Evolutionary conservation across 1,284 basidiomycete species (phyloP).

Genomic region (Cutaneotrichosporon sp.): DNA sequence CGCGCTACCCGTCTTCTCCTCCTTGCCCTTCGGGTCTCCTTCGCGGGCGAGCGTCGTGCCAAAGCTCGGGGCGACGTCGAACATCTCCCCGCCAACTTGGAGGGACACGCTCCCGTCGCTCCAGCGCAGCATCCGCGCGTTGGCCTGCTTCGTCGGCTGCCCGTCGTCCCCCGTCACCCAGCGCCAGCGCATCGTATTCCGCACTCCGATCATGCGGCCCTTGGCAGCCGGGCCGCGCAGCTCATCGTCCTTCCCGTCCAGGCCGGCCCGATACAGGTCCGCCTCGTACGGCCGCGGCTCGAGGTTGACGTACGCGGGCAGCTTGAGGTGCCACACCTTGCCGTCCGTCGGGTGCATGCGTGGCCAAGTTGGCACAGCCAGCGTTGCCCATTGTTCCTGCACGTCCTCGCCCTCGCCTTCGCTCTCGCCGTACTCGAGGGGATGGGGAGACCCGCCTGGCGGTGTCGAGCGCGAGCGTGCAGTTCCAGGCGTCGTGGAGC

Average conservation of each 20-base stretch:
- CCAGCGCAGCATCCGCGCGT: slow-evolving; percentile 47
- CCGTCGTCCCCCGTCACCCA: slow-evolving; percentile 41
- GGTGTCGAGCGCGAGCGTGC: slow-evolving; percentile 10
- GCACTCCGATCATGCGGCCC: slow-evolving; percentile 43
- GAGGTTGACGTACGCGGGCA: slow-evolving; percentile 43
- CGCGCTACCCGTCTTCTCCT: background rate
- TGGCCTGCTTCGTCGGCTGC: slow-evolving; percentile 32
- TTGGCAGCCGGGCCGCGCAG: slow-evolving; percentile 30
- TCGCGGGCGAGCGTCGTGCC: slow-evolving; percentile 30
- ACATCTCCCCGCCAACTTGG: slow-evolving; percentile 45
- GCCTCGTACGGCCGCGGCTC: slow-evolving; percentile 43
- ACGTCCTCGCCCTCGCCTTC: slow-evolving; percentile 22
- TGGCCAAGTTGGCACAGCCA: slow-evolving; percentile 39
- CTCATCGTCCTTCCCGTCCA: slow-evolving; percentile 27
- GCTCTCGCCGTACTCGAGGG: slow-evolving; percentile 41
- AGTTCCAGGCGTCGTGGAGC: slow-evolving; percentile 10
- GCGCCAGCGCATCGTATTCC: slow-evolving; percentile 47
- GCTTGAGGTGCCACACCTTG: slow-evolving; percentile 42
- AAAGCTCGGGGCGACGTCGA: slow-evolving; percentile 42
- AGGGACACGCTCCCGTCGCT: slow-evolving; percentile 46
- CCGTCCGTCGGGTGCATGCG: slow-evolving; percentile 39
- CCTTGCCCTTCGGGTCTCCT: background rate
- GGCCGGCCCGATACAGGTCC: slow-evolving; percentile 34
- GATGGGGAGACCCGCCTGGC: slow-evolving; percentile 15
- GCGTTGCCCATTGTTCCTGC: slow-evolving; percentile 28